Conservation (phyloP, 176 grass and related monocot species). For the Aechmea fasciata region DNA sequence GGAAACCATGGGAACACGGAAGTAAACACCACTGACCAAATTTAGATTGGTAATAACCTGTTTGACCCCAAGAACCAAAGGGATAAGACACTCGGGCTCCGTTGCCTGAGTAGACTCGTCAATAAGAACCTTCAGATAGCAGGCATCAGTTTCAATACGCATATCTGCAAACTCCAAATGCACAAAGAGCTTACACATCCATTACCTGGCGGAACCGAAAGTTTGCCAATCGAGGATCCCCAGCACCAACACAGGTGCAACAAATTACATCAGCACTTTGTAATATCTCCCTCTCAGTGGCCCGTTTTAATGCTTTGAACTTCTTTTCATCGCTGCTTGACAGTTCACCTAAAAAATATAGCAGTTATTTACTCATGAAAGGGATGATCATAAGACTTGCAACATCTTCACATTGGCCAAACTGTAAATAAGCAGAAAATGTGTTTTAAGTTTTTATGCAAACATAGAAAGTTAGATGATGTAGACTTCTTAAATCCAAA, state of each 20-base stretch:
- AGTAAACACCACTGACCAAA: constrained; percentile 7
- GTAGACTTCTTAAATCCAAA: no score
- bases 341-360: constrained; percentile 57
- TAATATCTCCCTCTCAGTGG: constrained; percentile 98
- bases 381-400: not conserved
- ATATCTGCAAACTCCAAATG: not conserved
- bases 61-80: constrained; percentile 94
- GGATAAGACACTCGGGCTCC: constrained; percentile 95
- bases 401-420: no score
- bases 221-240: constrained; percentile 90
- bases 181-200: constrained; percentile 9
- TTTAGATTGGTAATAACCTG: constrained; percentile 49
- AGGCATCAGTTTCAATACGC: constrained; percentile 3
- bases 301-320: constrained; percentile 94
- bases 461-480: no score
- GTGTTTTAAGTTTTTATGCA: no score
- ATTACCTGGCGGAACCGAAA: constrained; percentile 92
- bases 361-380: not conserved
- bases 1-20: constrained; percentile 9
- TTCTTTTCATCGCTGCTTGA: constrained; percentile 99
- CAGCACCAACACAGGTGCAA: constrained; percentile 98
- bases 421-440: no score
- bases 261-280: constrained; percentile 99
- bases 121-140: constrained; percentile 80
- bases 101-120: constrained; percentile 97